Base-by-base conservation (phyloP, 108 stramenopile genomes). In the Nitzschia sp. region DNA sequence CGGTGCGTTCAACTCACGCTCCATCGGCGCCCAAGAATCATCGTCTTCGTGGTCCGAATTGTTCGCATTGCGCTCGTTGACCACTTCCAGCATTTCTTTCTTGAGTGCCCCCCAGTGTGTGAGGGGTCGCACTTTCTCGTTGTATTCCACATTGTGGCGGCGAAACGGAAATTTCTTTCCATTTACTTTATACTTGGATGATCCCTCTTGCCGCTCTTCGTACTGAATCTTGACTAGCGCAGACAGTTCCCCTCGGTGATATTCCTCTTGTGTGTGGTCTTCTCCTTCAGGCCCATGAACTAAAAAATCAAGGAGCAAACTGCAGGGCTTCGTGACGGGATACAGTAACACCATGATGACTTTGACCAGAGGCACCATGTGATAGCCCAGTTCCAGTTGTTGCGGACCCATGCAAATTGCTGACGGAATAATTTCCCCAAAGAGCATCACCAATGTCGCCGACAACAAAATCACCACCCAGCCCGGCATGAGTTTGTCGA, bases 381-480 rank as follows among this genome's bases (percentile, higher is more conserved):
- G 59, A 21, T 85, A 74, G 3, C 87, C 96, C 30, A 94, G 75
- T 15, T 70, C 36, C 30, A 97, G 70, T 66, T 95, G 93, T 48
- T 88, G 72, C 0, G 92, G 93, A 4, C 96, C 96, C 25, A 85
- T 94, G 61, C 94, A 93, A 49, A 94, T 69, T 1, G 85, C 90
- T 0, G 77, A 79, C 0, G 91, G 92, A 2, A 90, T 31, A 34
- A 88, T 83, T 70, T 95, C 91, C 1, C 93, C 95, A 79, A 95
- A 94, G 47, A 98, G 59, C 36, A 98, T 63, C 0, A 97, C 77
- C 17, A 92, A 42, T 18, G 88, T 88, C 13, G 93, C 92, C 33
- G 93, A 94, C 24, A 96, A 76, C 13, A 96, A 32, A 38, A 96
- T 82, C 23, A 95, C 93, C 33, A 83, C 54, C 76, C 85, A 95